Base-by-base conservation (phyloP, 805 yeast genomes). In the Starmerella stigmatis region DNA sequence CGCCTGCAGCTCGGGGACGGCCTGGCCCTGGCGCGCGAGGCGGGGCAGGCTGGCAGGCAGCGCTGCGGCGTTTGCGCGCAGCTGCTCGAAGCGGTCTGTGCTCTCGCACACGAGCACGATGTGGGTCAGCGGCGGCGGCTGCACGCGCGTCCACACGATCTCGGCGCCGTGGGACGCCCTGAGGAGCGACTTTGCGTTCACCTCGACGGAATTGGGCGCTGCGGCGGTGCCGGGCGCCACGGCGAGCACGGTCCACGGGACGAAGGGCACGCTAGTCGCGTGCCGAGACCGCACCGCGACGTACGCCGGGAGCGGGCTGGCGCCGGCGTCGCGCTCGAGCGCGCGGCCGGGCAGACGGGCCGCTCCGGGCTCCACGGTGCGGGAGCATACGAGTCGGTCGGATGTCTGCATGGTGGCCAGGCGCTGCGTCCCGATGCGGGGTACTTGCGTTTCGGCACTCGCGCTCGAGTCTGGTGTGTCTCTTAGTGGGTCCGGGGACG, bases 1-100 rank as follows among this genome's bases (percentile, higher is more conserved):
- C 17, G 81, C 81, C 50, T 71, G 70, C 16, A 75, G 55, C 4
- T 59, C 60, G 16, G 73, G 60, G 2, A 73, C 61, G 7, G 54
- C 41, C 48, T 72, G 75, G 20, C 71, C 73, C 37, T 67, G 71
- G 25, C 68, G 62, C 20, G 65, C 62, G 12, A 67, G 59, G 2
- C 60, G 54, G 37, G 68, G 65, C 7, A 74, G 57, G 3, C 16
- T 26, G 33, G 12, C 17, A 5, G 20, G n/a, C n/a, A 27, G 20
- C 7, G 5, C 17, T 2, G 25, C 5, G 3, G 25, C 41, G 8
- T 38, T 20, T n/a, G 19, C 17, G 21, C 41, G 41, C 32, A 16
- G 16, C 16, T 66, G 59, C 5, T 57, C 57, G 21, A 78, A 81
- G 6, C 74, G 70, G 10, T 70, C 68, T 1, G 65, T 63, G 5